These are phyloP conservation scores for Limnanthes douglasii DNA, from an alignment of 345 rosid genomes.

Conservation along the genomic window DNA sequence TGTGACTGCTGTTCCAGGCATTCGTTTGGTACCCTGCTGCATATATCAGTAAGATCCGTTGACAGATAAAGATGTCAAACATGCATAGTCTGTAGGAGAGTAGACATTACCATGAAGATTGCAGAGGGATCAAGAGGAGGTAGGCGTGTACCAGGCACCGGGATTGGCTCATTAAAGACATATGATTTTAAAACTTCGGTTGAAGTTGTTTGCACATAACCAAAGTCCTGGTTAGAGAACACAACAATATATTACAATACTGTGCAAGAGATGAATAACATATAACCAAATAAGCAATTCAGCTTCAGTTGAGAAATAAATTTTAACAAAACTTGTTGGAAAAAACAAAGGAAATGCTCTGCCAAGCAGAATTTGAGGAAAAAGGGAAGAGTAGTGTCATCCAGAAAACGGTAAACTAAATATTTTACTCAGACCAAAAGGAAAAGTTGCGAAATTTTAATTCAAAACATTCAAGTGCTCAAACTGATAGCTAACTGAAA, in stretches of 20 bases:
- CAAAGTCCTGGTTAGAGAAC: conserved; percentile 64
- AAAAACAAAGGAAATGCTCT: not conserved
- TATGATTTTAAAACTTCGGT: conserved; percentile 90
- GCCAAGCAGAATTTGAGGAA: no score
- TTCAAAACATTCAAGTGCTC: no score
- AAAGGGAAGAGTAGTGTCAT: no score
- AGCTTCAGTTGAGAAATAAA: conserved; percentile 6
- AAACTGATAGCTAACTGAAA: no score
- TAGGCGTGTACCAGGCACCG: conserved; percentile 60
- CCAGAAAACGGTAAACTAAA: no score
- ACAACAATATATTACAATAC: no score
- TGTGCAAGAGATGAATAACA: no score
- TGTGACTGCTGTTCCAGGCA: conserved; percentile 98
- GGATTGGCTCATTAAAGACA: conserved; percentile 90
- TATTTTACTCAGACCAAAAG: no score
- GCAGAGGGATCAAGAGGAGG: conserved; percentile 92
- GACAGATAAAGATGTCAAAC: not conserved
- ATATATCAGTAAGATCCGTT: conserved; percentile 15
- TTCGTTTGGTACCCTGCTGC: conserved; percentile 93
- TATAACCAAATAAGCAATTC: no score
- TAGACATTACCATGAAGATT: conserved; percentile 57
- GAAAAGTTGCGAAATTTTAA: no score
- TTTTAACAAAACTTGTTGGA: not conserved
- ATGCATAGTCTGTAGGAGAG: conserved; percentile 1
- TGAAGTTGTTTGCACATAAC: conserved; percentile 94